A percentile compares a stretch with the other conserved stretches of the same genome.
phyloP scores from a whole-genome alignment of 1,284 basidiomycete species.

The Rhodofomes roseus region DNA sequence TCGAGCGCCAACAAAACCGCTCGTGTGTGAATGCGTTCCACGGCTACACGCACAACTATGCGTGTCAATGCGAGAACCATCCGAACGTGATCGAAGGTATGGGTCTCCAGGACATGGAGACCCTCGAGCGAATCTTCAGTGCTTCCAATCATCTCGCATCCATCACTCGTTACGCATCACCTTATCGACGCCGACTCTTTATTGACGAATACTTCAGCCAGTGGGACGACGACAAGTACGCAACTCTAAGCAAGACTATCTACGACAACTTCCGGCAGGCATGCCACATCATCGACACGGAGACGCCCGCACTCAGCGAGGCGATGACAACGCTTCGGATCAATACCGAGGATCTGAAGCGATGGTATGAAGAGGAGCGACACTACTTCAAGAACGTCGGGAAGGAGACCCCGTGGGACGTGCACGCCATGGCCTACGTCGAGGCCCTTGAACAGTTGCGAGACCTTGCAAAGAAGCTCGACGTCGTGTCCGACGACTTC shows the following conservation, averaged over 20 bases:
- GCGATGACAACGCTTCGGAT: conserved; percentile 1
- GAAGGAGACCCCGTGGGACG: conserved; percentile 12
- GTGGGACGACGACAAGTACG: conserved; percentile 26
- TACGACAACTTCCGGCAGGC: conserved; percentile 19
- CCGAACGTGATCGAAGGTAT: conserved; percentile 18
- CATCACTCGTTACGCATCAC: conserved; percentile 20
- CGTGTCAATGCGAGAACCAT: conserved; percentile 25
- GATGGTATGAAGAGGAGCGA: conserved; percentile 14
- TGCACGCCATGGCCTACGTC: conserved; percentile 16
- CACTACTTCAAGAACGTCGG: conserved; percentile 13
- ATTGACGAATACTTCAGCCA: conserved; percentile 23
- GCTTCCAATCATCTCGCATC: conserved; percentile 20
- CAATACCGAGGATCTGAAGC: conserved; percentile 2
- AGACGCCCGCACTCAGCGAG: conserved; percentile 1
- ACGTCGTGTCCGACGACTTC: neutral
- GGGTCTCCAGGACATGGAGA: conserved; percentile 29
- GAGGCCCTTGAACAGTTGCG: conserved; percentile 10
- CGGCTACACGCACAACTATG: conserved; percentile 25
- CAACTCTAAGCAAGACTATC: conserved; percentile 19
- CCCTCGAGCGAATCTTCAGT: conserved; percentile 24
- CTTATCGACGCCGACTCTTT: conserved; percentile 21
- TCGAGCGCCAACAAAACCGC: conserved; percentile 12
- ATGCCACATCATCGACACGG: conserved; percentile 8
- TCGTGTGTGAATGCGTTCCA: conserved; percentile 23
- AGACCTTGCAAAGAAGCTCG: neutral